Base-by-base conservation (phyloP, 1,139 yeast species). In the Taphrina sp. region DNA sequence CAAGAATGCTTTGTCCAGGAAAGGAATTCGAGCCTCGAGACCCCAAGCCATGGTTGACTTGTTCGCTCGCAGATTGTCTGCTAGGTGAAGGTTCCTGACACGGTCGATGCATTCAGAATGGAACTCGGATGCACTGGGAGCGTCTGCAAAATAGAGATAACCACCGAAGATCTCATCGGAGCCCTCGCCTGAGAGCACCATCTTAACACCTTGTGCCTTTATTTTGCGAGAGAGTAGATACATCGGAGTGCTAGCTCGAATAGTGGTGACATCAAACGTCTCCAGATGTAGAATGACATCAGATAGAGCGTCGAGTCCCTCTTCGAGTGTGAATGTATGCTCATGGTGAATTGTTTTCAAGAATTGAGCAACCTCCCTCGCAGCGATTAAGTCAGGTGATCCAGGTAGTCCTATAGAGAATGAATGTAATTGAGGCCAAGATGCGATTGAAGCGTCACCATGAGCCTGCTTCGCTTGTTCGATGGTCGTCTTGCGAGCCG, bases 1-100 rank as follows among this genome's bases (percentile, higher is more conserved):
- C 72, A 92, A 77, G 79, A 92, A 92, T 69, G 83, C 79, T 75
- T 83, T 87, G 74, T 92, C 99, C 74, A 92, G 80, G 84, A 92
- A 92, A 64, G 99, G 99, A 65, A 92, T 98, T 75, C 99, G 86
- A 60, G 98, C 98, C 76, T 92, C 99, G 64, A 92, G 80, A 72
- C 99, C 99, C 99, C 99, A 92, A 38, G 99, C 98, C 96, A 92
- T 87, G 61, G 99, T 92, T 33, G 97, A 90, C 76, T 92, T 92
- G 87, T 92, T 92, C 64, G 99, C 99, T 73, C 99, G 85, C 70
- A 92, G 77, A 76, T 97, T 90, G 76, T 92, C 98, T 61, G 98
- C 90, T 66, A 83, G 83, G 73, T 92, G 96, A 74, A 92, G 79
- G 90, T 92, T 90, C 79, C 92, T 88, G 66, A 92, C 96, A 72